phyloP scores from a whole-genome alignment of 805 yeast species.

The Metschnikowia anglica region DNA sequence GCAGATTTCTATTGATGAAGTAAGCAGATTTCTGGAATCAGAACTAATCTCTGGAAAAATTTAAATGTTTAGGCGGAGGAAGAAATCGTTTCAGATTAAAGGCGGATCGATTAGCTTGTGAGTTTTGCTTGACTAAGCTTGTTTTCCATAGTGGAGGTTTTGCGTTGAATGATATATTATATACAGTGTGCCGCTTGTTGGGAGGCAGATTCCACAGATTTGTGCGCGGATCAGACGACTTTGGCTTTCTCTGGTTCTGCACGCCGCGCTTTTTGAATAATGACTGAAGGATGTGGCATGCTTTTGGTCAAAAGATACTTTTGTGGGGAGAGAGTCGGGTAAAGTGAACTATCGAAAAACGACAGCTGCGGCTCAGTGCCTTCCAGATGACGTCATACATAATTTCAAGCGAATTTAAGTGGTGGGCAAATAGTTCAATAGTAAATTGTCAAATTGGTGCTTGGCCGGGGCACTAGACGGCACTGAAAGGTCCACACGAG shows the following conservation, averaged over 20 bases:
- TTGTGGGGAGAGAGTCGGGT: too few species aligned
- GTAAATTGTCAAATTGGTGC: too few species aligned
- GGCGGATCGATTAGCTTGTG: not conserved
- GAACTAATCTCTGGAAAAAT: too few species aligned
- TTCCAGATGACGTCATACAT: too few species aligned
- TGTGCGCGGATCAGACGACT: constrained; percentile 11
- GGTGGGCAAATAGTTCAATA: too few species aligned
- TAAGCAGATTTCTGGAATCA: too few species aligned
- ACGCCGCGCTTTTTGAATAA: not conserved
- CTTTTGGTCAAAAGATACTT: not conserved
- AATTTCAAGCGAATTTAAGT: too few species aligned
- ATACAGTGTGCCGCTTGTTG: constrained; percentile 6
- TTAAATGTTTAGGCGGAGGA: not conserved
- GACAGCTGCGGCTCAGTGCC: too few species aligned
- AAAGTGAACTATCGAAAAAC: too few species aligned
- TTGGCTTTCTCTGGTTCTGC: not conserved
- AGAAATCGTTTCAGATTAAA: not conserved
- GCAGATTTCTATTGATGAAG: too few species aligned
- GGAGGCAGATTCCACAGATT: constrained; percentile 13
- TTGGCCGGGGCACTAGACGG: too few species aligned
- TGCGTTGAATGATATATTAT: constrained; percentile 9
- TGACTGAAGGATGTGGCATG: not conserved
- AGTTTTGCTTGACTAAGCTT: not conserved
- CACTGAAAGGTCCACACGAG: too few species aligned
- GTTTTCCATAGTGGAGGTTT: constrained; percentile 7